Base-by-base conservation (phyloP, 2,329 filamentous ascomycete species). In the Dothiorella sarmentorum region DNA sequence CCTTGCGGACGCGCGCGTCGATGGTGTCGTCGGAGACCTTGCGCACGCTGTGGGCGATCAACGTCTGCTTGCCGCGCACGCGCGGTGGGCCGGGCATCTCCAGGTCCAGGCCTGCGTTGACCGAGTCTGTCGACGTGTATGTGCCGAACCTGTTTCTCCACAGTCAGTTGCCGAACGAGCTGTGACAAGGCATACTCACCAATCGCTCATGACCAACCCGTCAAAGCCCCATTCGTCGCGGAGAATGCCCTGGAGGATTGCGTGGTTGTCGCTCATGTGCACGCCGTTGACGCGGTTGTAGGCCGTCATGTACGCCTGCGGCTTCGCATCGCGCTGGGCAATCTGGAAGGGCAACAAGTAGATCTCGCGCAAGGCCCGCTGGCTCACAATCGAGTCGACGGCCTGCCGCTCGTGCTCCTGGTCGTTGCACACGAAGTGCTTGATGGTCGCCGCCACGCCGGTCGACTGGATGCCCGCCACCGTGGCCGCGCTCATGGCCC, bases 201-300 rank as follows among this genome's bases (percentile, higher is more conserved):
- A 90, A 67, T 90, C 87, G 43, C 80, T 83, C 64, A 81, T 84
- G 0, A 86, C 81, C 37, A 81, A 87, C 67, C 87, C 88, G 47
- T 89, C 78, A 66, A 86, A 91, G 0, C 84, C 85, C 88, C 87
- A 91, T 67, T 90, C 84, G 2, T 81, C 80, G 58, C 88, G 78
- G n/a, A 91, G 74, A 31, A 91, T 86, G 38, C 71, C 67, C 59
- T 85, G 88, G n/a, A 91, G 75, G 1, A 86, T 76, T 59, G 86
- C 83, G 37, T 81, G 77, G 69, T 89, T 82, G 2, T 87, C 81
- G 59, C 89, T 83, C 0, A 83, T 80, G 7, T 89, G 86, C 13
- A 86, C 76, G 7, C 88, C 88, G 63, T 91, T 89, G 64, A 90
- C 85, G 63, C 86, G 84, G 67, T 89, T 85, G 68, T 91, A 91